Evolutionary conservation across 2,329 filamentous ascomycete species (phyloP), one percentile per base, ranked within the genome.

Genomic region (Aspergillus ustus): DNA sequence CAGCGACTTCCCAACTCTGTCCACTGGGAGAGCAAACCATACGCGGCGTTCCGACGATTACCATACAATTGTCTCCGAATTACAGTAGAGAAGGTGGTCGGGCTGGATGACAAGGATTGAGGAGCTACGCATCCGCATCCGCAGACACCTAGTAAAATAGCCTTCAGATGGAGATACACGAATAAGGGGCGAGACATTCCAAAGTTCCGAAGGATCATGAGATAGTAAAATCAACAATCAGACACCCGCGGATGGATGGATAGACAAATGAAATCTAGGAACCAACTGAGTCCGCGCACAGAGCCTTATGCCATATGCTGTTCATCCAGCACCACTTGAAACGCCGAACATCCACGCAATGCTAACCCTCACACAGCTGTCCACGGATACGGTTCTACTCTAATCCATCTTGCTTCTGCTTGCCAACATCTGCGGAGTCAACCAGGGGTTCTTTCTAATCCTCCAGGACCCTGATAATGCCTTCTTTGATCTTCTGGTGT

Each of bases 171-270:
- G 44, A 46, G 22, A n/a, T n/a, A n/a, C 19, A 46, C n/a, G 22
- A n/a, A 46, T 46, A 46, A 46, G 44, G 46, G 46, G 46, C 46
- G 46, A 49, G 46, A 31, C 13, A 49, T 49, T 49, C 22, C 46
- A 49, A 49, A 28, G 46, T 28, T 49, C 46, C 46, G 22, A 49
- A 49, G 46, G 46, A 49, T 17, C 46, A 49, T n/a, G 46, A 49
- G 22, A 22, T 11, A n/a, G n/a, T 49, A 31, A 25, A 49, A 49
- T 49, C 46, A 49, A 49, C 25, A 31, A 17, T 13, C 13, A 40
- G 13, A 40, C 34, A 40, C 34, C 34, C 13, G 34, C n/a, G 46
- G 46, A 49, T 49, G 45, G 45, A 11, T 48, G 13, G 9, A 28
- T 48, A 48, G 45, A 48, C 20, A 28, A 13, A 48, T 48, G 45